Percentiles rank a stretch among this genome's conserved stretches.
Conservation (phyloP, 2,329 filamentous ascomycete genomes). For the Fusarium citri region DNA sequence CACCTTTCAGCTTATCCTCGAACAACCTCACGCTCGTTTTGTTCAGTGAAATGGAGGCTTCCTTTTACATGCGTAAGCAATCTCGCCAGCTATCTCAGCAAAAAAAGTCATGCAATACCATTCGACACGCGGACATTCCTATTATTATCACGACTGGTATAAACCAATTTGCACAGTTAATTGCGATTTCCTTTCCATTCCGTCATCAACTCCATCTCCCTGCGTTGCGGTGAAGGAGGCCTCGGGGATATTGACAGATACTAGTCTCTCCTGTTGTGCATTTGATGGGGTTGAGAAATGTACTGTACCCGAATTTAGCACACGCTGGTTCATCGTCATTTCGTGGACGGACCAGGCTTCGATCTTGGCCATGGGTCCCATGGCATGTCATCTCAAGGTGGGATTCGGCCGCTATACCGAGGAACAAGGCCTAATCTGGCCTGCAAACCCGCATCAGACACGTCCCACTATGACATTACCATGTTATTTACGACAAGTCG, state of each 20-base stretch:
- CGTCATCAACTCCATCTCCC: constrained; percentile 34
- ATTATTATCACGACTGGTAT: constrained; percentile 32
- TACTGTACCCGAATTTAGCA: constrained; percentile 29
- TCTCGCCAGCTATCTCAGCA: constrained; percentile 34
- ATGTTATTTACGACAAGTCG: constrained; percentile 13
- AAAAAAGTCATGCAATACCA: constrained; percentile 11
- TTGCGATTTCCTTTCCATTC: constrained; percentile 38
- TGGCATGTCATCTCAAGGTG: constrained; percentile 23
- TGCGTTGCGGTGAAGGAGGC: constrained; percentile 35
- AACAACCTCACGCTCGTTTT: constrained; percentile 23
- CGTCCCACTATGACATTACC: constrained; percentile 7
- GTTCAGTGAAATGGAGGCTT: constrained; percentile 18
- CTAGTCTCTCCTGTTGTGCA: neutral
- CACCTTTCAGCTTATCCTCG: constrained; percentile 23
- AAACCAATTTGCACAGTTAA: constrained; percentile 43
- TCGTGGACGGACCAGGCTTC: constrained; percentile 20
- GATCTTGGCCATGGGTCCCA: constrained; percentile 5
- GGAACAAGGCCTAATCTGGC: constrained; percentile 12
- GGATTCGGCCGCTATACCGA: constrained; percentile 35
- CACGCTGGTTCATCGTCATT: constrained; percentile 34
- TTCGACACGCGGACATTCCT: constrained; percentile 32
- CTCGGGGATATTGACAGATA: constrained; percentile 22
- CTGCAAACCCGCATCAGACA: constrained; percentile 9
- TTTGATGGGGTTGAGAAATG: constrained; percentile 12
- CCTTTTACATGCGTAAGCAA: constrained; percentile 32